Evolutionary conservation across 352 stramenopile genomes (phyloP).

Genomic region (Phytopythium ostracodes): DNA sequence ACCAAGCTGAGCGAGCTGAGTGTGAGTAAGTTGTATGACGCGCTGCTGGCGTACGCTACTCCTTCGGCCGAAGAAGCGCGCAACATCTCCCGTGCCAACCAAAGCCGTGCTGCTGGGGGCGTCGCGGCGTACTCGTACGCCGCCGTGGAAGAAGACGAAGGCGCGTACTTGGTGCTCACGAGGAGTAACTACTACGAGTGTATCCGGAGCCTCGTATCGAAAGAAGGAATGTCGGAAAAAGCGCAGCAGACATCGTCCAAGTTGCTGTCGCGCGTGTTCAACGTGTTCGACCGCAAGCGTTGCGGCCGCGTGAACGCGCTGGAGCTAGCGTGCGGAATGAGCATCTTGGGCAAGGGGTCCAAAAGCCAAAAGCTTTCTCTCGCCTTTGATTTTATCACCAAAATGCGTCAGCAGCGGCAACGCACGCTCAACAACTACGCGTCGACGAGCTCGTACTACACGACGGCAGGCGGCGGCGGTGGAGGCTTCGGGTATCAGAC

Average conservation of each 20-base stretch:
- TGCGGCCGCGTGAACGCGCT: conserved; percentile 77
- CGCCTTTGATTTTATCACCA: conserved; percentile 86
- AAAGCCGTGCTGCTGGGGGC: conserved; percentile 22
- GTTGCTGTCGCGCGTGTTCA: conserved; percentile 77
- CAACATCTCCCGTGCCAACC: conserved; percentile 57
- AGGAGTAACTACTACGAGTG: conserved; percentile 85
- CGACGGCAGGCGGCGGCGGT: conserved; percentile 13
- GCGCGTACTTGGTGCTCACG: conserved; percentile 74
- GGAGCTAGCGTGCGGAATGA: conserved; percentile 83
- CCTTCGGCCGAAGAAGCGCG: conserved; percentile 63
- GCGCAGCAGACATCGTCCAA: conserved; percentile 85
- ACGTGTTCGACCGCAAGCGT: conserved; percentile 83
- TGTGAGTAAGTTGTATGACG: conserved; percentile 80
- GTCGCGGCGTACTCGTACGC: conserved; percentile 65
- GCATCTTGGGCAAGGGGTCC: conserved; percentile 77
- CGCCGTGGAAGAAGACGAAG: conserved; percentile 78
- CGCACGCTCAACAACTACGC: conserved; percentile 70
- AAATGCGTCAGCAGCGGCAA: conserved; percentile 72
- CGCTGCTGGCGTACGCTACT: conserved; percentile 64
- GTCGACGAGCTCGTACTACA: conserved; percentile 22
- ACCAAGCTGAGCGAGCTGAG: conserved; percentile 70
- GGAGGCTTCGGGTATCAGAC: conserved; percentile 22
- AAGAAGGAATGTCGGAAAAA: conserved; percentile 76
- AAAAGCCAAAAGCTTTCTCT: conserved; percentile 86
- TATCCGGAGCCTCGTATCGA: conserved; percentile 77